These are phyloP conservation scores for Parmelia sp. DNA, from an alignment of 495 filamentous ascomycete genomes.

Conservation along the genomic window DNA sequence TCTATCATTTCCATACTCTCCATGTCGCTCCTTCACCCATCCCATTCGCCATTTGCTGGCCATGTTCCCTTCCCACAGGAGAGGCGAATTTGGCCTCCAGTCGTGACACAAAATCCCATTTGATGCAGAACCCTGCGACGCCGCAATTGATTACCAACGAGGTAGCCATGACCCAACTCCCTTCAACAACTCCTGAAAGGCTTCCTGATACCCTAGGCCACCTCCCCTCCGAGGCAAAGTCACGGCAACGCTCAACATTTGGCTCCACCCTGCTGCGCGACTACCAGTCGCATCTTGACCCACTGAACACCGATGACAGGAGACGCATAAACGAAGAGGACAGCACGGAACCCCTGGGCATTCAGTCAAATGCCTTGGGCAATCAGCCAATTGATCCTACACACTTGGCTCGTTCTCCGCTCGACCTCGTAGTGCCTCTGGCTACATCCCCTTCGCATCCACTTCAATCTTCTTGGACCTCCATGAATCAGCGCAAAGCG, in stretches of 20 bases:
- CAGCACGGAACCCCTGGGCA: constrained; percentile 24
- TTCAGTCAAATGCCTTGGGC: constrained; percentile 24
- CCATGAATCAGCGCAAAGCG: constrained; percentile 52
- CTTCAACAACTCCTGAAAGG: neutral
- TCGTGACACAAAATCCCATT: neutral
- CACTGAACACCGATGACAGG: constrained; percentile 29
- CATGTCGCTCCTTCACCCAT: neutral
- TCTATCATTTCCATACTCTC: neutral
- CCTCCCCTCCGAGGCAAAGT: constrained; percentile 4
- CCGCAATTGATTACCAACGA: neutral
- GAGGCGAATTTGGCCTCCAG: neutral
- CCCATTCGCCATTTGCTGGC: neutral
- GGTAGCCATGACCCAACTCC: neutral
- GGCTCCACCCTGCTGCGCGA: constrained; percentile 32
- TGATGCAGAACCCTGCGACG: constrained; percentile 4
- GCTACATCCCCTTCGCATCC: constrained; percentile 30
- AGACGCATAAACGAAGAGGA: constrained; percentile 21
- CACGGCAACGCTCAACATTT: constrained; percentile 13
- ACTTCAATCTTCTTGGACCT: constrained; percentile 37
- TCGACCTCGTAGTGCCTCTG: constrained; percentile 28
- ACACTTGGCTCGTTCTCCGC: constrained; percentile 28
- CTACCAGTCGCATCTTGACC: constrained; percentile 29
- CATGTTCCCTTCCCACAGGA: neutral
- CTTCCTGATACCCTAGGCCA: neutral
- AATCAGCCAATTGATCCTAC: constrained; percentile 27